These are phyloP conservation scores for Cruciata laevipes DNA, from an alignment of 257 asterid species.

Conservation along the genomic window DNA sequence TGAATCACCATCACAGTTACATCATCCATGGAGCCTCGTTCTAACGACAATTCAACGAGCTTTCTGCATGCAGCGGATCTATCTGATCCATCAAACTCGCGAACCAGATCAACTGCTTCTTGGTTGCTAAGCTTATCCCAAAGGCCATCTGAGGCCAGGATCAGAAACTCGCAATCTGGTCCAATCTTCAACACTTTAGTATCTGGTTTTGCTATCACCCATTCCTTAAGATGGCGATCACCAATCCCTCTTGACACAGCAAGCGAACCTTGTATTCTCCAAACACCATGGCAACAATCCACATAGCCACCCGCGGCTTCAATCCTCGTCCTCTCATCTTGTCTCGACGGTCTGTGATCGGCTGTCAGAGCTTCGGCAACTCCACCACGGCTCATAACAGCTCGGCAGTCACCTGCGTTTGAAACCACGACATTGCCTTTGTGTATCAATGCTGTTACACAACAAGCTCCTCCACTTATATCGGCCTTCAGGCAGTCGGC, in stretches of 20 bases:
- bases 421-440: slow-evolving; percentile 64
- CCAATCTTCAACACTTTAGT: slow-evolving; percentile 37
- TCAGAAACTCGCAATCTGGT: slow-evolving; percentile 61
- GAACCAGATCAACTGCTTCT: slow-evolving; percentile 66
- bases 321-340: slow-evolving; percentile 59
- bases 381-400: slow-evolving; percentile 70
- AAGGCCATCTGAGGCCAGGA: slow-evolving; percentile 83
- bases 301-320: slow-evolving; percentile 70
- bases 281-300: slow-evolving; percentile 67
- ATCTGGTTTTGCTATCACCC: slow-evolving; percentile 77
- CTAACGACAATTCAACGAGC: slow-evolving; percentile 51
- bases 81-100: slow-evolving; percentile 35
- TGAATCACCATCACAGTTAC: slow-evolving; percentile 55
- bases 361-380: slow-evolving; percentile 65
- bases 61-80: slow-evolving; percentile 55
- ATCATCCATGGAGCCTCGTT: slow-evolving; percentile 71
- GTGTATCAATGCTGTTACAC: slow-evolving; percentile 60
- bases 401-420: slow-evolving; percentile 80
- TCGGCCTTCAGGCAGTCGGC: slow-evolving; percentile 50
- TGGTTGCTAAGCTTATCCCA: slow-evolving; percentile 84
- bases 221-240: slow-evolving; percentile 58
- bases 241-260: slow-evolving; percentile 82
- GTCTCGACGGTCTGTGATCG: slow-evolving; percentile 67
- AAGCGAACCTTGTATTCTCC: slow-evolving; percentile 84
- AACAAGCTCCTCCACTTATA: slow-evolving; percentile 58